Percentiles rank a stretch among this genome's conserved stretches.
Evolutionary conservation across 1,139 yeast genomes (phyloP).

Genomic region (Hyphopichia buzzinii): DNA sequence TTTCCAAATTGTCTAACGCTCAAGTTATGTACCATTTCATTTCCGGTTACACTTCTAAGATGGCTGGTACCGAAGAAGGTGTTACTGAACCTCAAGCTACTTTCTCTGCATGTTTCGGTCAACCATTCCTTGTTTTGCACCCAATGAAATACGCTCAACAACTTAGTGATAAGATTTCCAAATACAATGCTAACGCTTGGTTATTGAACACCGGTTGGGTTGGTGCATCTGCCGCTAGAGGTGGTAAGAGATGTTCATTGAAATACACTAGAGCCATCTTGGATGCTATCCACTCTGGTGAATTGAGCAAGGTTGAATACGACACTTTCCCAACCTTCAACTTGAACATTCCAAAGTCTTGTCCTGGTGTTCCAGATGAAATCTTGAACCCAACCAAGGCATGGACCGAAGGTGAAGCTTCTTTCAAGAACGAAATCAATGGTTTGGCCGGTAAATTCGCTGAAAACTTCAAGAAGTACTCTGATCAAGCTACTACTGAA

Average conservation of each 20-base stretch:
- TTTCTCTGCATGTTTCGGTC: conserved; percentile 98
- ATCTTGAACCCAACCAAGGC: conserved; percentile 84
- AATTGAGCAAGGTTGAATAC: conserved; percentile 73
- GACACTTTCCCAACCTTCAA: conserved; percentile 87
- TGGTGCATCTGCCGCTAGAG: conserved; percentile 87
- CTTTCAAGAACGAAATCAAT: conserved; percentile 68
- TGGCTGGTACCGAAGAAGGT: conserved; percentile 99
- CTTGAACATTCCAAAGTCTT: conserved; percentile 79
- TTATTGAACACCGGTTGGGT: conserved; percentile 98
- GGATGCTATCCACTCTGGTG: conserved; percentile 93
- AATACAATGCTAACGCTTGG: conserved; percentile 94
- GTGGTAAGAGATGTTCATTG: conserved; percentile 97
- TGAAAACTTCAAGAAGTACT: conserved; percentile 84
- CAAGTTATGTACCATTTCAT: conserved; percentile 99
- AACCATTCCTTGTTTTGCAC: conserved; percentile 96
- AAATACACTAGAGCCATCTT: conserved; percentile 97
- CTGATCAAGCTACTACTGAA: conserved; percentile 79
- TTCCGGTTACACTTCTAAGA: conserved; percentile 97
- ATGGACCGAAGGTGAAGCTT: conserved; percentile 73
- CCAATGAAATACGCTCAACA: conserved; percentile 98
- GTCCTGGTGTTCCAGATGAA: conserved; percentile 80
- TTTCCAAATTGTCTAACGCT: conserved; percentile 86
- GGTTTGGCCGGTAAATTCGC: conserved; percentile 75
- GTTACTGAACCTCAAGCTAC: conserved; percentile 98
- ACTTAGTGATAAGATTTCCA: conserved; percentile 87